Evolutionary conservation across 1,139 yeast genomes (phyloP).

Genomic region (Pichia sp.): DNA sequence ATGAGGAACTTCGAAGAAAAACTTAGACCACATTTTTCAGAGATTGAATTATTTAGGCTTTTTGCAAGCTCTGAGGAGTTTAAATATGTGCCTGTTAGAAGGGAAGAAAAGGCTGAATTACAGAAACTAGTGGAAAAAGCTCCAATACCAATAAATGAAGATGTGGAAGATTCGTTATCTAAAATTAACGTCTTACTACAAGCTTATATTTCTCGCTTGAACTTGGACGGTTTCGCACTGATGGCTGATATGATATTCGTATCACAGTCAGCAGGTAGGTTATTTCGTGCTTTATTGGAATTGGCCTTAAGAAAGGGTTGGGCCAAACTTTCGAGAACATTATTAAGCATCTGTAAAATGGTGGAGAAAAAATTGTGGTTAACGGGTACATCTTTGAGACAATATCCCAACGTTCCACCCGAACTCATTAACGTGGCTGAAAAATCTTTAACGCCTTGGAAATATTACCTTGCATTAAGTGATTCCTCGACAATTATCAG

Average conservation of each 20-base stretch:
- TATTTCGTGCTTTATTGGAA: conserved; percentile 81
- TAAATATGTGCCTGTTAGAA: conserved; percentile 74
- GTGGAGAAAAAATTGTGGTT: conserved; percentile 81
- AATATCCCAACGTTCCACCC: conserved; percentile 61
- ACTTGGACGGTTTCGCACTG: conserved; percentile 83
- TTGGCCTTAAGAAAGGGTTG: conserved; percentile 67
- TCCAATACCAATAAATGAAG: conserved; percentile 82
- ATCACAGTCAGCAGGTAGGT: conserved; percentile 89
- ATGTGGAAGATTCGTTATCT: conserved; percentile 65
- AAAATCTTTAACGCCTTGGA: conserved; percentile 79
- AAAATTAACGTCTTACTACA: conserved; percentile 80
- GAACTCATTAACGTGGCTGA: conserved; percentile 75
- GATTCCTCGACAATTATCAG: conserved; percentile 71
- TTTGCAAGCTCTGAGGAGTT: conserved; percentile 86
- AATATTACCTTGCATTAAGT: conserved; percentile 62
- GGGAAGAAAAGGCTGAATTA: conserved; percentile 80
- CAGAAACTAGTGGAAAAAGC: conserved; percentile 64
- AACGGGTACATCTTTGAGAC: conserved; percentile 81
- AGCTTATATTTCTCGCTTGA: conserved; percentile 71
- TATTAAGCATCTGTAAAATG: conserved; percentile 71
- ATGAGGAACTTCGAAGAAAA: conserved; percentile 58
- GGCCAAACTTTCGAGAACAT: conserved; percentile 57
- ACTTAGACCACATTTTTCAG: conserved; percentile 60
- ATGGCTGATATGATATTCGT: conserved; percentile 92
- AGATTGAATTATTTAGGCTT: conserved; percentile 70